Percentiles rank a stretch among this genome's conserved stretches.
phyloP scores from a whole-genome alignment of 2,329 filamentous ascomycete species.

The Botrytis medusae region DNA sequence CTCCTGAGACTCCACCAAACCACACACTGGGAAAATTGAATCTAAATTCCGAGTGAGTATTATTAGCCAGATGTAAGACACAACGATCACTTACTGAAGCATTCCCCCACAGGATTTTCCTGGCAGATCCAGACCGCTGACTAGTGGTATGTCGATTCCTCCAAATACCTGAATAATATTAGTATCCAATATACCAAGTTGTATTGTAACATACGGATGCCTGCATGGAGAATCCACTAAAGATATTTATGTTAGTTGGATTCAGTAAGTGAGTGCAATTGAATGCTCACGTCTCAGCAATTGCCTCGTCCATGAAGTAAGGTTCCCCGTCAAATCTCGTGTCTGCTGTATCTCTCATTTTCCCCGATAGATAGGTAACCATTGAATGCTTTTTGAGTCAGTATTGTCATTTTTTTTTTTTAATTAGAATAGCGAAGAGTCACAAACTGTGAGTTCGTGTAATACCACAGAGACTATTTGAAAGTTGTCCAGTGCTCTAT shows the following conservation, averaged over 20 bases:
- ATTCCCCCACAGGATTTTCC: background rate
- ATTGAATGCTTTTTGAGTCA: background rate
- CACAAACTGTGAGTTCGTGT: background rate
- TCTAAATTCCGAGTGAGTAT: background rate
- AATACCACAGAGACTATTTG: background rate
- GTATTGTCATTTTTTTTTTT: too few species aligned
- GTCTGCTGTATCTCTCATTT: background rate
- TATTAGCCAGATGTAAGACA: background rate
- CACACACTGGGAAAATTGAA: background rate
- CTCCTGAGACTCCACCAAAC: background rate
- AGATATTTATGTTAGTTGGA: background rate
- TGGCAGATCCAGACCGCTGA: background rate
- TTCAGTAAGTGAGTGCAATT: background rate
- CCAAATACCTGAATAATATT: background rate
- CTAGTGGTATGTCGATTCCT: background rate
- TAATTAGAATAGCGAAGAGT: background rate
- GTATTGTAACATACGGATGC: background rate
- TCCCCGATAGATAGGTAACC: too few species aligned
- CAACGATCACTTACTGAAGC: background rate
- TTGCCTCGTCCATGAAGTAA: background rate
- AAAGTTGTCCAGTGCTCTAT: background rate
- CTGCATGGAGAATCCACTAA: slow-evolving; percentile 4
- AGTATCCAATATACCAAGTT: background rate
- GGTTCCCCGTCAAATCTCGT: background rate
- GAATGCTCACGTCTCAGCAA: slow-evolving; percentile 4